Percentiles rank a stretch among this genome's conserved stretches.
Evolutionary conservation across 371 early-diverging fungal genomes (phyloP).

Genomic region (Mucor indicus): DNA sequence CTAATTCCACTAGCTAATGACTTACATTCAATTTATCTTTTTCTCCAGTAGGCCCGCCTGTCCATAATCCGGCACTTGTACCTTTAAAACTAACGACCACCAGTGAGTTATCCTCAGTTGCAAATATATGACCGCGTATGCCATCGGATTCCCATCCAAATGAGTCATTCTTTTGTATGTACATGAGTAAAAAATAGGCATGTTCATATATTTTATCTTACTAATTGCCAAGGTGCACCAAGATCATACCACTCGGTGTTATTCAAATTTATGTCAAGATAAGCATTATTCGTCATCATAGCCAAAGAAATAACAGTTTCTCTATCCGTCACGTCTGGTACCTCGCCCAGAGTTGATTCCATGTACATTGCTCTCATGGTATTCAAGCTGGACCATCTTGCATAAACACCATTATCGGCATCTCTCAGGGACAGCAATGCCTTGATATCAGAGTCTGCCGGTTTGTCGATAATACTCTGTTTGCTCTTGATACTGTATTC

Average conservation of each 20-base stretch:
- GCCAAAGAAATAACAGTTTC: constrained; percentile 69
- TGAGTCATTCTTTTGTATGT: constrained; percentile 50
- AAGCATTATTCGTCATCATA: constrained; percentile 78
- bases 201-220: constrained; percentile 22
- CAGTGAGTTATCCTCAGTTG: constrained; percentile 59
- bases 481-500: neutral
- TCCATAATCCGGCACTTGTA: constrained; percentile 72
- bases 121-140: constrained; percentile 88
- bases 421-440: neutral
- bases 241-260: constrained; percentile 71
- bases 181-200: neutral
- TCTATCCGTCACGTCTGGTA: constrained; percentile 74
- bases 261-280: constrained; percentile 50
- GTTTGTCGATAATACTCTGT: constrained; percentile 1
- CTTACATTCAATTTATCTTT: constrained; percentile 82
- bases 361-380: constrained; percentile 1
- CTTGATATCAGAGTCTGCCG: constrained; percentile 1
- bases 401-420: neutral
- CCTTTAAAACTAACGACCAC: constrained; percentile 91
- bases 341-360: neutral
- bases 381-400: neutral
- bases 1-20: neutral
- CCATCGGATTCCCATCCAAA: constrained; percentile 91
- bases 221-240: constrained; percentile 67
- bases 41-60: constrained; percentile 73